A percentile compares a stretch with the other conserved stretches of the same genome.
phyloP scores from a whole-genome alignment of 768 basidiomycete species.

The Neoboletus subvelutipes region DNA sequence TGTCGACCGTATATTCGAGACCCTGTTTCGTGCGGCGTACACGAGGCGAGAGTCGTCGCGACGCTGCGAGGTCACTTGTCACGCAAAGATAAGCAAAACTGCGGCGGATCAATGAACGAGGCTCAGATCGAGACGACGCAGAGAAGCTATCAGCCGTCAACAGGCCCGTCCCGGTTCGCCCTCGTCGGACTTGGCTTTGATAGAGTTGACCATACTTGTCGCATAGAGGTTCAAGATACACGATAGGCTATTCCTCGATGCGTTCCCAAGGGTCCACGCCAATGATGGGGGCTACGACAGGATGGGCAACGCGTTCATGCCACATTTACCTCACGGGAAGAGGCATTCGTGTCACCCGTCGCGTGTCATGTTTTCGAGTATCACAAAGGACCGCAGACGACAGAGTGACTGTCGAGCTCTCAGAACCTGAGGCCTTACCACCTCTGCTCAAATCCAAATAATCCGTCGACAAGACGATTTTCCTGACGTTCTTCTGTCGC shows the following conservation, averaged over 20 bases:
- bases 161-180: slow-evolving; percentile 22
- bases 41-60: slow-evolving; percentile 43
- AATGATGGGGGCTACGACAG: too few species aligned
- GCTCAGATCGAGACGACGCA: slow-evolving; percentile 40
- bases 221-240: too few species aligned
- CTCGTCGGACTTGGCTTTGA: slow-evolving; percentile 47
- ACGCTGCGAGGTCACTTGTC: too few species aligned
- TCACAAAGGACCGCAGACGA: slow-evolving; percentile 17
- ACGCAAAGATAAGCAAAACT: too few species aligned
- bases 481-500: too few species aligned
- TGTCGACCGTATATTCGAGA: slow-evolving; percentile 38
- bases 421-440: slow-evolving; percentile 70
- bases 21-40: slow-evolving; percentile 36
- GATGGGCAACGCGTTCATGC: neutral
- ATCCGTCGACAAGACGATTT: too few species aligned
- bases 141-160: slow-evolving; percentile 15
- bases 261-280: too few species aligned
- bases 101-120: too few species aligned
- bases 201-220: too few species aligned
- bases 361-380: slow-evolving; percentile 44
- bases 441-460: too few species aligned
- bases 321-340: slow-evolving; percentile 58
- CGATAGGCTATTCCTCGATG: too few species aligned
- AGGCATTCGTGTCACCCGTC: slow-evolving; percentile 59
- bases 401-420: slow-evolving; percentile 50